These are phyloP conservation scores for Fusarium sp. DNA, from an alignment of 2,329 filamentous ascomycete species.

Conservation along the genomic window DNA sequence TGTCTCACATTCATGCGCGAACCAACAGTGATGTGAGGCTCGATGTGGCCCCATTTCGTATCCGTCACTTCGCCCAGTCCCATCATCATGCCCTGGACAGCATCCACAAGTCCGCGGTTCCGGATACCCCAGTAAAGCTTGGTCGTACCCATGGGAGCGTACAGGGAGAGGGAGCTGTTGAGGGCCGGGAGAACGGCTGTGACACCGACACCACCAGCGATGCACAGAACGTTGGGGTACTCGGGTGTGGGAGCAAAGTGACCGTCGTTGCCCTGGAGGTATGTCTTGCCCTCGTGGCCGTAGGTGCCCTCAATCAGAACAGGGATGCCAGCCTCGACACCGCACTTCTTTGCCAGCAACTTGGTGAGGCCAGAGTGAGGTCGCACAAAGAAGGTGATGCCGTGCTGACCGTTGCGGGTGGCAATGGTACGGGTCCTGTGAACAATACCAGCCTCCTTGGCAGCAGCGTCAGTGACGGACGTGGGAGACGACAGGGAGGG, in stretches of 20 bases:
- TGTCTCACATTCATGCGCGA: constrained; percentile 41
- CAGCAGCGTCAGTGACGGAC: background rate
- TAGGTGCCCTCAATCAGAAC: constrained; percentile 46
- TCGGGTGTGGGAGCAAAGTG: constrained; percentile 31
- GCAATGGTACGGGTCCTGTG: background rate
- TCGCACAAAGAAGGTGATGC: constrained; percentile 44
- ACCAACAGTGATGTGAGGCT: constrained; percentile 44
- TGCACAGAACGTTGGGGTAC: constrained; percentile 43
- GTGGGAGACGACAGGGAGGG: background rate
- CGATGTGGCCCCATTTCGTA: constrained; percentile 40
- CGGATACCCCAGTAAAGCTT: constrained; percentile 47
- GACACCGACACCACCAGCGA: constrained; percentile 47
- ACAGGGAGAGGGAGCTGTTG: constrained; percentile 31
- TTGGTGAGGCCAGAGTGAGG: constrained; percentile 39
- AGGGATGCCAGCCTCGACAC: constrained; percentile 29
- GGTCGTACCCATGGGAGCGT: constrained; percentile 34
- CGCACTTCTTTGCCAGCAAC: constrained; percentile 27
- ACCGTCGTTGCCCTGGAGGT: constrained; percentile 27
- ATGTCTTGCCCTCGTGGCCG: constrained; percentile 37
- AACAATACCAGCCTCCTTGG: constrained; percentile 29
- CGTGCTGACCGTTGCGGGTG: constrained; percentile 10
- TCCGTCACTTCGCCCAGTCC: constrained; percentile 2
- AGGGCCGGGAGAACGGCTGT: constrained; percentile 44
- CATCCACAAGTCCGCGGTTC: constrained; percentile 38
- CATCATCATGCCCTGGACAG: constrained; percentile 39